phyloP scores from a whole-genome alignment of 768 basidiomycete genomes.

The Suillus tomentosus region DNA sequence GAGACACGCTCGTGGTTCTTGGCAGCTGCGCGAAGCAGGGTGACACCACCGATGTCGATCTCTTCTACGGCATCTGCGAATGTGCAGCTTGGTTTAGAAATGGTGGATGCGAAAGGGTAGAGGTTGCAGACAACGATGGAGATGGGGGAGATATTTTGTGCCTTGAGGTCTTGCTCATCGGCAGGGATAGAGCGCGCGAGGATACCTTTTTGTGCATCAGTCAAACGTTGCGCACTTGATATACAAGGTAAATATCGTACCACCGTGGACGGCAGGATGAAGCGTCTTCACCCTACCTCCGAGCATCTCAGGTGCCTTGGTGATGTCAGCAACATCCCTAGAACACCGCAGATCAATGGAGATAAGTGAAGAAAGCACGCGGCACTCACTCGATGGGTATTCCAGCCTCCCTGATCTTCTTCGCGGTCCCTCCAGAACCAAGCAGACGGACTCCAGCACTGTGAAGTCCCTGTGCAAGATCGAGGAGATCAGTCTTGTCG shows the following conservation, averaged over 20 bases:
- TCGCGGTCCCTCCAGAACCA: constrained; percentile 97
- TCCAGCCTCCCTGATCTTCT: constrained; percentile 93
- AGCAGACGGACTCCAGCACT: constrained; percentile 83
- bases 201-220: constrained; percentile 60
- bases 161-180: constrained; percentile 81
- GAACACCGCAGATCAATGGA: constrained; percentile 12
- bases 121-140: constrained; percentile 98
- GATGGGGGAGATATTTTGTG: constrained; percentile 88
- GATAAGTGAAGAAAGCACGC: constrained; percentile 7
- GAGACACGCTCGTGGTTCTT: constrained; percentile 96
- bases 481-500: constrained; percentile 89
- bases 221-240: constrained; percentile 3
- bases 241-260: constrained; percentile 41
- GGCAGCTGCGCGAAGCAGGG: constrained; percentile 94
- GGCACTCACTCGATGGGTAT: constrained; percentile 81
- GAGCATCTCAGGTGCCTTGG: constrained; percentile 98
- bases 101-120: constrained; percentile 93
- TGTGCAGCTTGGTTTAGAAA: constrained; percentile 85
- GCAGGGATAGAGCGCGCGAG: constrained; percentile 90
- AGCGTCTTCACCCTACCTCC: constrained; percentile 98
- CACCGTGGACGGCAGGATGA: constrained; percentile 97
- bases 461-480: constrained; percentile 84
- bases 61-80: constrained; percentile 94
- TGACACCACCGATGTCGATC: constrained; percentile 98
- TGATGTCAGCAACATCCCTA: constrained; percentile 97